Base-by-base conservation (phyloP, 768 basidiomycete genomes). In the Tylopilus intermedius region DNA sequence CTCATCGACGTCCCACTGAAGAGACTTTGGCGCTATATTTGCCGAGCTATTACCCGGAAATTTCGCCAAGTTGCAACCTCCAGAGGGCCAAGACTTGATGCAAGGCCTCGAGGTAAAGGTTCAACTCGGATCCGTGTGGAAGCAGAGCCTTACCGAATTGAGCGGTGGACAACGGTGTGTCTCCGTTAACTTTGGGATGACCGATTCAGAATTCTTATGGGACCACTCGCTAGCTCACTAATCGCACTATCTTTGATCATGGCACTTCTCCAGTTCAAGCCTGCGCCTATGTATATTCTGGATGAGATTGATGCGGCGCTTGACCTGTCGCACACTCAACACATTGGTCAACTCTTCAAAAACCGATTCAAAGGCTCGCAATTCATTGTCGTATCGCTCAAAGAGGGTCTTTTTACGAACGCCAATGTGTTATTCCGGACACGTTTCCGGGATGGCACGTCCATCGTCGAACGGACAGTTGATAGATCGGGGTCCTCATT, bases 231-330 rank as follows among this genome's bases (percentile, higher is more conserved):
- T 60, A 98, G 94, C 58, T 99, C 96, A 0, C 79, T 99, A 58
- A 98, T 99, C 64, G 96, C 96, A 0, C 80, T 99, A 1, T 98
- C 95, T 11, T 79, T 99, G 37, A 98, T 98, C 74, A 95, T 99
- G 94, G 89, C 96, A 0, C 81, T 99, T 15, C 83, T 98, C n/a
- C 94, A 97, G 67, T 97, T 97, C 79, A 97, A 97, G 65, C 94
- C 95, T 8, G 94, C 95, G 14, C 95, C 94, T 2, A 94, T 98
- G 92, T 98, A 98, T 70, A 99, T 99, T 66, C 81, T 99, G 8
- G 96, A 99, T 72, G 96, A 99, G 71, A 95, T 99, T 57, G 96
- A 98, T 69, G 94, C 96, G 0, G 95, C 95, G 8, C 80, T 98
- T 26, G 96, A 99, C 71, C 74, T 98, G 11, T 94, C 92, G 27